Evolutionary conservation across 1,284 basidiomycete species (phyloP), one percentile per base, ranked within the genome.

Genomic region (Fistulinella cinereoalba): DNA sequence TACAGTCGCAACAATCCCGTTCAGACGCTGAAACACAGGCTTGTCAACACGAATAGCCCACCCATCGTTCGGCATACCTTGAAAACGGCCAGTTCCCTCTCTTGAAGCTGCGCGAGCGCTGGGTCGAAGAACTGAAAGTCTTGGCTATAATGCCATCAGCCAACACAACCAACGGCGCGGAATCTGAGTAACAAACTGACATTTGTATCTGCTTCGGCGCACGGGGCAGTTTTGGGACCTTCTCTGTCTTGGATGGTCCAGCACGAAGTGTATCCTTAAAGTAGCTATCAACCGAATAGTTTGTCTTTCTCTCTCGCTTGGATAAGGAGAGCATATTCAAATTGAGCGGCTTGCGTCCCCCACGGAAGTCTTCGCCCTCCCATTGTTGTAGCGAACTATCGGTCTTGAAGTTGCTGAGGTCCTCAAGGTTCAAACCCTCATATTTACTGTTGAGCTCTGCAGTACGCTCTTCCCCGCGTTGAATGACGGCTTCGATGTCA

Each of bases 101-200:
- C 91, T 65, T 98, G 94, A 37, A 98, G 72, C 58, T 87, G 86
- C 10, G 83, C 77, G 9, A 99, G 72, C 39, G 87, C 77, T 0
- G 85, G 79, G 3, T 95, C 90, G 73, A 92, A 97, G 77, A 99
- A 99, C 64, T 99, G 96, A 77, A 95, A 97, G 66, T 98, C 96
- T 71, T 96, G 87, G 55, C 92, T 94, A 56, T 37, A 41, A 43
- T 42, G 19, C 7, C 2, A 34, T 22, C 19, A 22, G 34, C 7
- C 21, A 12, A 13, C 9, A 28, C 3, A 28, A 28, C 13, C n/a
- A 28, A 28, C 13, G 27, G 27, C 5, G 9, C 5, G 13, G 13
- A 28, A 28, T 3, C 13, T 28, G 13, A 28, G n/a, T 4, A n/a
- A 8, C 23, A 13, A 6, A 76, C 85, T 48, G 49, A 89, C 87